Evolutionary conservation across 2,329 filamentous ascomycete genomes (phyloP).

Genomic region (Aspergillus tubingensis): DNA sequence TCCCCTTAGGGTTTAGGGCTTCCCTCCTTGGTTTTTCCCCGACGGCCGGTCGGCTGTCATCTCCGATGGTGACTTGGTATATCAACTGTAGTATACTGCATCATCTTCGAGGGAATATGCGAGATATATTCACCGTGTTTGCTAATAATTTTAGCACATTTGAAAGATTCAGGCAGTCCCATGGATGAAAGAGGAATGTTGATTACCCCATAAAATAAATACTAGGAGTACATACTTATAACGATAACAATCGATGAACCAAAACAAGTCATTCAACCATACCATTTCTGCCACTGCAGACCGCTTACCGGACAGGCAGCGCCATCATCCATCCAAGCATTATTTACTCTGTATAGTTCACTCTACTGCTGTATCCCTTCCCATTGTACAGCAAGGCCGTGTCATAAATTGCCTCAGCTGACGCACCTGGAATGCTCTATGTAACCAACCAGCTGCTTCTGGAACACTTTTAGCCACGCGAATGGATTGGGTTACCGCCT

Average conservation of each 20-base stretch:
- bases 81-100: too few relatives aligned
- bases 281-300: background rate
- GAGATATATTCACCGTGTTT: too few relatives aligned
- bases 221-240: too few relatives aligned
- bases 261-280: too few relatives aligned
- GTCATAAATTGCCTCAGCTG: background rate
- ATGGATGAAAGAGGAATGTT: too few relatives aligned
- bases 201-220: too few relatives aligned
- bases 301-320: background rate
- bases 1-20: slow-evolving; percentile 28
- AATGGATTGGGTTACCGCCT: slow-evolving; percentile 17
- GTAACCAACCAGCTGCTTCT: background rate
- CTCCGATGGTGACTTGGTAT: background rate
- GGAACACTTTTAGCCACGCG: background rate
- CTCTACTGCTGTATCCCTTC: background rate
- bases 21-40: background rate
- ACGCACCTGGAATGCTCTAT: background rate
- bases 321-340: background rate
- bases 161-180: too few relatives aligned
- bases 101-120: too few relatives aligned
- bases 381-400: background rate
- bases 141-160: too few relatives aligned
- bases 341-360: background rate
- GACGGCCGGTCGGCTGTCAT: slow-evolving; percentile 5
- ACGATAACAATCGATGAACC: background rate